Percentiles rank a stretch among this genome's conserved stretches.
Conservation (phyloP, 2,329 filamentous ascomycete genomes). For the Diaporthe vexans region DNA sequence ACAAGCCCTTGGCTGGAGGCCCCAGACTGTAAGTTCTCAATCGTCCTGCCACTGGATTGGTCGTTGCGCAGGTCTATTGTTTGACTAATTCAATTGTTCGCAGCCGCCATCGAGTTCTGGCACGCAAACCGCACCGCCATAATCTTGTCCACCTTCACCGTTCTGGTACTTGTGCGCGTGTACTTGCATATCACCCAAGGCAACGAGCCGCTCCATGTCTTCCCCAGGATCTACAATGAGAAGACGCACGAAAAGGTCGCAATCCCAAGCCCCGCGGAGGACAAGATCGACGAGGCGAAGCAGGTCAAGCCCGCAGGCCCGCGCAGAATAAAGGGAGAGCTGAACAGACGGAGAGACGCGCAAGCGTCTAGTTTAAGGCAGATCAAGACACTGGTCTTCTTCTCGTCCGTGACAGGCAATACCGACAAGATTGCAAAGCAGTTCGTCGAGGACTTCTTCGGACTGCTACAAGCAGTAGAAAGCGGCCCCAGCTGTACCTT, state of each 20-base stretch:
- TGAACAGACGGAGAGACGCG: slow-evolving; percentile 53
- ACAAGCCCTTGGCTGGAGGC: slow-evolving; percentile 37
- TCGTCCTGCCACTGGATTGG: not conserved
- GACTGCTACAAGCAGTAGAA: slow-evolving; percentile 65
- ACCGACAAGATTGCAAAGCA: slow-evolving; percentile 81
- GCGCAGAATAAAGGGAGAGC: slow-evolving; percentile 59
- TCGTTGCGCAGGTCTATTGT: not conserved
- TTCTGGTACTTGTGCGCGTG: slow-evolving; percentile 56
- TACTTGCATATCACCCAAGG: slow-evolving; percentile 58
- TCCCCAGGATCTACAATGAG: slow-evolving; percentile 53
- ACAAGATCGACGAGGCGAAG: slow-evolving; percentile 47
- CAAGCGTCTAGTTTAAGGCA: slow-evolving; percentile 51
- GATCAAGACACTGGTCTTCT: slow-evolving; percentile 86
- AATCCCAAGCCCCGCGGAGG: slow-evolving; percentile 30
- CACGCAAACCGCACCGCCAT: slow-evolving; percentile 61
- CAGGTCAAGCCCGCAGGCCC: slow-evolving; percentile 57
- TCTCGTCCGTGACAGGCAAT: slow-evolving; percentile 87
- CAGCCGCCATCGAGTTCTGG: slow-evolving; percentile 57
- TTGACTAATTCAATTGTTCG: not conserved
- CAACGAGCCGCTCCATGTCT: slow-evolving; percentile 52
- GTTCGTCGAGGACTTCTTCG: slow-evolving; percentile 69
- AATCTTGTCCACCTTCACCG: slow-evolving; percentile 55
- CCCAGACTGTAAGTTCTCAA: slow-evolving; percentile 32
- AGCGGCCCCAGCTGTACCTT: slow-evolving; percentile 55
- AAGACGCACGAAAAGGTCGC: slow-evolving; percentile 18